A percentile compares a stretch with the other conserved stretches of the same genome.
Evolutionary conservation across 2,329 filamentous ascomycete genomes (phyloP).

Genomic region (Ophiobolus disseminans): DNA sequence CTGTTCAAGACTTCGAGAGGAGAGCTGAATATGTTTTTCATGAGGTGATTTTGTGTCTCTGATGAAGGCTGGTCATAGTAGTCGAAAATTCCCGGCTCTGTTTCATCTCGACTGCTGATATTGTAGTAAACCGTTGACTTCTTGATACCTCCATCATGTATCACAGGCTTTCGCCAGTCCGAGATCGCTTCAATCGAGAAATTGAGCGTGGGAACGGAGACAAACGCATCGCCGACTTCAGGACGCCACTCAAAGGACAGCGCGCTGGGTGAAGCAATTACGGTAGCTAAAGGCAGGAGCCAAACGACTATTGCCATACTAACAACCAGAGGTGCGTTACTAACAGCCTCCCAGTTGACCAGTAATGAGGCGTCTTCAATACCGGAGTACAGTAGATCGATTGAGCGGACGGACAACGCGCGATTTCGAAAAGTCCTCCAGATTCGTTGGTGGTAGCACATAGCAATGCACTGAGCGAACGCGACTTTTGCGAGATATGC

Average conservation of each 20-base stretch:
- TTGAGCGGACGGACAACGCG: conserved; percentile 42
- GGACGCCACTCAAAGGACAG: conserved; percentile 45
- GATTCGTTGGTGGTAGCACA: conserved; percentile 45
- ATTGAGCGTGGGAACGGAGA: conserved; percentile 31
- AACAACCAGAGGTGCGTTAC: conserved; percentile 34
- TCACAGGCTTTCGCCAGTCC: conserved; percentile 38
- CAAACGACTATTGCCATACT: conserved; percentile 39
- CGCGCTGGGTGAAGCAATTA: conserved; percentile 47
- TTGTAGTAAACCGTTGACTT: conserved; percentile 43
- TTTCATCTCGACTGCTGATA: conserved; percentile 34
- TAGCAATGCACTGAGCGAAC: conserved; percentile 37
- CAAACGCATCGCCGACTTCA: conserved; percentile 9
- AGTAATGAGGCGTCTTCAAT: conserved; percentile 44
- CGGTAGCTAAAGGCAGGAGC: conserved; percentile 46
- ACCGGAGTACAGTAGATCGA: conserved; percentile 45
- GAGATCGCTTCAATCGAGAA: conserved; percentile 41
- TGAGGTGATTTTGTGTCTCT: conserved; percentile 15
- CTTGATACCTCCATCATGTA: conserved; percentile 26
- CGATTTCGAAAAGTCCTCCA: conserved; percentile 43
- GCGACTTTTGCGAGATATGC: conserved; percentile 45
- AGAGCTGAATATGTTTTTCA: conserved; percentile 35
- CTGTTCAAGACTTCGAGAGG: conserved; percentile 35
- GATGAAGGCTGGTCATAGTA: conserved; percentile 46
- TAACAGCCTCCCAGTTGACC: conserved; percentile 39
- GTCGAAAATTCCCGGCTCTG: conserved; percentile 37